Percentiles rank a stretch among this genome's conserved stretches.
phyloP scores from a whole-genome alignment of 495 filamentous ascomycete genomes.

The Penicillium cataractarum region DNA sequence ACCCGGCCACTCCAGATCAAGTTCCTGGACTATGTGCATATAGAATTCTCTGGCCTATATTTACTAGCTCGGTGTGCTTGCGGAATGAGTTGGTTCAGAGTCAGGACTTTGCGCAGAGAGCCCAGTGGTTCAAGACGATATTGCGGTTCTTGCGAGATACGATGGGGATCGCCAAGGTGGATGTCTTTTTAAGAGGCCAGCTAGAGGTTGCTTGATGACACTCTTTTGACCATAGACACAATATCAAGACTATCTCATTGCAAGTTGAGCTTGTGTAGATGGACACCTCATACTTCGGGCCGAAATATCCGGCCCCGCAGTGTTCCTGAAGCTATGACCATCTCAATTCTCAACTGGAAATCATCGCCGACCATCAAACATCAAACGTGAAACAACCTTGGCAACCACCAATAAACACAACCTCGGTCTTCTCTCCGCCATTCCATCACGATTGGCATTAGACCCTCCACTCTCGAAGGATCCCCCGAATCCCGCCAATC shows the following conservation, averaged over 20 bases:
- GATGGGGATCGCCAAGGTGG: constrained; percentile 19
- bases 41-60: constrained; percentile 14
- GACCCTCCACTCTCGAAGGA: background rate
- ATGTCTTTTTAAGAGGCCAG: constrained; percentile 4
- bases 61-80: constrained; percentile 4
- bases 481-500: background rate
- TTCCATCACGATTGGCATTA: background rate
- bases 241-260: background rate
- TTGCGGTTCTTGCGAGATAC: constrained; percentile 14
- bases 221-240: too few relatives aligned
- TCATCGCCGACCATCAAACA: background rate
- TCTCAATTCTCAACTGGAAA: background rate
- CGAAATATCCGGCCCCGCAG: background rate
- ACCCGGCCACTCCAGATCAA: constrained; percentile 3
- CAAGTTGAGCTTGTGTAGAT: background rate
- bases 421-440: background rate
- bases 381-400: background rate
- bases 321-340: constrained; percentile 9
- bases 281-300: background rate
- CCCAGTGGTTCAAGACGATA: constrained; percentile 12
- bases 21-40: constrained; percentile 17
- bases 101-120: background rate
- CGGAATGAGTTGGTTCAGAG: constrained; percentile 5
- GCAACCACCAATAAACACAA: background rate
- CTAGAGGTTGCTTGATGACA: background rate